phyloP scores from a whole-genome alignment of 495 filamentous ascomycete genomes.

The Trichoderma orchidacearum region DNA sequence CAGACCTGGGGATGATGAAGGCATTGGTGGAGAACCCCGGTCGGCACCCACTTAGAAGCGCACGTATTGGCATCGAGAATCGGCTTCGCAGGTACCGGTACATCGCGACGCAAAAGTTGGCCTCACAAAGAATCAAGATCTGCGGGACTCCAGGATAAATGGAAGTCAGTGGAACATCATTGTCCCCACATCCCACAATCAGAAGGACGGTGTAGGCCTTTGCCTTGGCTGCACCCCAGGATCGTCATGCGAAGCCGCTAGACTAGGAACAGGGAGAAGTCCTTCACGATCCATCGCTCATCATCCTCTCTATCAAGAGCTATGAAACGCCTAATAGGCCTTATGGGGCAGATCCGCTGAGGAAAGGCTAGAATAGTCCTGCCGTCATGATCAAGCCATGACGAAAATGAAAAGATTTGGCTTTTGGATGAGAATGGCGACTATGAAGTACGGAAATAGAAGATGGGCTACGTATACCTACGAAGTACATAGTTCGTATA shows the following conservation, averaged over 20 bases:
- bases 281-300: too few relatives aligned
- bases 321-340: too few relatives aligned
- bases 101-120: not conserved
- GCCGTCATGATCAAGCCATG: too few relatives aligned
- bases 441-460: too few relatives aligned
- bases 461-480: too few relatives aligned
- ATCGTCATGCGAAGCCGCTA: not conserved
- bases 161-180: not conserved
- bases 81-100: not conserved
- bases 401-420: too few relatives aligned
- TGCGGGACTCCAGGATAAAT: not conserved
- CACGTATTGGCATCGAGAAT: not conserved
- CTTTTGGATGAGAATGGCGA: too few relatives aligned
- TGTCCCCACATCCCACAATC: not conserved
- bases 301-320: too few relatives aligned
- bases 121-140: not conserved
- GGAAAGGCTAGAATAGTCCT: too few relatives aligned
- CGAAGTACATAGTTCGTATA: too few relatives aligned
- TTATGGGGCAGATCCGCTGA: too few relatives aligned
- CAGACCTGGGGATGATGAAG: not conserved
- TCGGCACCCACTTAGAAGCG: not conserved
- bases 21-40: not conserved
- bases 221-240: not conserved
- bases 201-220: too few relatives aligned
- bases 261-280: not conserved